These are phyloP conservation scores for Hyaloscypha finlandica DNA, from an alignment of 495 filamentous ascomycete genomes.

Conservation along the genomic window DNA sequence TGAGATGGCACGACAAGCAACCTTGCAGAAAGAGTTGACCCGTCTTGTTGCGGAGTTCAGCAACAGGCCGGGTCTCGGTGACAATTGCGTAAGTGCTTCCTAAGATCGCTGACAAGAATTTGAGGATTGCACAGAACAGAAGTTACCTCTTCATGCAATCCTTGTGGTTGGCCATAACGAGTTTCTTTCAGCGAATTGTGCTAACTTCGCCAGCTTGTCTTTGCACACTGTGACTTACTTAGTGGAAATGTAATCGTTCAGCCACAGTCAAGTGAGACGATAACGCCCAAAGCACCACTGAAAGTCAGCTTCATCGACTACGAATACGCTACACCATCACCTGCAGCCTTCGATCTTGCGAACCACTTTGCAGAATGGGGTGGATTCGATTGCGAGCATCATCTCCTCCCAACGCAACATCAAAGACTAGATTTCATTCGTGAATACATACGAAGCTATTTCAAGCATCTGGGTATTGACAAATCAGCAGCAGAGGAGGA, in stretches of 20 bases:
- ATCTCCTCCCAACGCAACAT: constrained; percentile 73
- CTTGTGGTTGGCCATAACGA: background rate
- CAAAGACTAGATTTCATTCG: constrained; percentile 80
- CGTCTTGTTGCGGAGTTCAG: constrained; percentile 68
- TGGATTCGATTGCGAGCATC: constrained; percentile 92
- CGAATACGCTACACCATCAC: constrained; percentile 92
- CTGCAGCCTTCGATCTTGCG: constrained; percentile 96
- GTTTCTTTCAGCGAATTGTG: background rate
- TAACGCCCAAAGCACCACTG: constrained; percentile 33
- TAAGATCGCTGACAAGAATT: constrained; percentile 1
- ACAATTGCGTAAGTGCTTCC: constrained; percentile 62
- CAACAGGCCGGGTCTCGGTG: constrained; percentile 70
- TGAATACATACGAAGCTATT: constrained; percentile 73
- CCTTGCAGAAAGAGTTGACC: constrained; percentile 74
- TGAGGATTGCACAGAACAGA: background rate
- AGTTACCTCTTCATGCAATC: background rate
- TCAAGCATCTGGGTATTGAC: constrained; percentile 37
- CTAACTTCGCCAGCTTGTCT: constrained; percentile 64
- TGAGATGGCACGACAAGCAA: constrained; percentile 63
- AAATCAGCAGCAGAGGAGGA: constrained; percentile 50
- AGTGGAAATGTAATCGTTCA: constrained; percentile 92
- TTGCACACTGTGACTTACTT: constrained; percentile 93
- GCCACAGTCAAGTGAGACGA: constrained; percentile 45
- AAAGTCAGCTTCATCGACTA: constrained; percentile 93
- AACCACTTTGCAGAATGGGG: constrained; percentile 99